Conservation (phyloP, 2,329 filamentous ascomycete species). For the Ceratocystis papillata region DNA sequence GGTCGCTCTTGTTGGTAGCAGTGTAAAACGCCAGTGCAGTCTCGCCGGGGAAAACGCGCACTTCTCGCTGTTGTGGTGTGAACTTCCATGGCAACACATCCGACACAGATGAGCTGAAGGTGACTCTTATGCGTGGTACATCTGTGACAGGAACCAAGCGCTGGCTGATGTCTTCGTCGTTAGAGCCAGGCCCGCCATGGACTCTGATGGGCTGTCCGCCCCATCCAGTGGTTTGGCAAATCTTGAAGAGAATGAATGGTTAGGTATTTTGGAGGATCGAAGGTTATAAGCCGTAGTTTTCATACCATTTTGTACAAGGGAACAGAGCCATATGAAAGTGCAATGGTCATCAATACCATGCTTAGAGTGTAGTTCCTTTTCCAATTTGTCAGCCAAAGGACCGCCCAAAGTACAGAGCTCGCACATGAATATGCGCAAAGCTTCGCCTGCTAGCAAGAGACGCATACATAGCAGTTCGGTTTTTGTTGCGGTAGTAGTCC, state of each 20-base stretch:
- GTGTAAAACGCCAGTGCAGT: constrained; percentile 97
- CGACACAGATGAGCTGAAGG: constrained; percentile 90
- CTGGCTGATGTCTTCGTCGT: constrained; percentile 54
- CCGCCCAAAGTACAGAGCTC: background rate
- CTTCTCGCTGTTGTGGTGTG: constrained; percentile 89
- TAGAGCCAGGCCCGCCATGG: constrained; percentile 43
- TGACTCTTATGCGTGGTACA: constrained; percentile 80
- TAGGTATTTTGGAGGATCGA: constrained; percentile 21
- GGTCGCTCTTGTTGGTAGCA: constrained; percentile 77
- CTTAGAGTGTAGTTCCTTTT: constrained; percentile 62
- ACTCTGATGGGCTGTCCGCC: constrained; percentile 85
- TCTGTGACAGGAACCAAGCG: constrained; percentile 71
- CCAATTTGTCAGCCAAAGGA: background rate
- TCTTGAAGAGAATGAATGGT: constrained; percentile 37
- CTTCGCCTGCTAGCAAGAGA: background rate
- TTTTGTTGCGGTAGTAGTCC: constrained; percentile 55
- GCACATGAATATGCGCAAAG: background rate
- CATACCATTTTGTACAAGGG: constrained; percentile 77
- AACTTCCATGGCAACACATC: constrained; percentile 98
- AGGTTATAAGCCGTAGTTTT: background rate
- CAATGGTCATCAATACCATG: constrained; percentile 67
- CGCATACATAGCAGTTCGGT: constrained; percentile 46
- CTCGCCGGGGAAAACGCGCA: constrained; percentile 87
- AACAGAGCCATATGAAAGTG: constrained; percentile 71
- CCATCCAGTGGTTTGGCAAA: constrained; percentile 81